Conservation (phyloP, 2,329 filamentous ascomycete species). For the Dactylellina sp. region DNA sequence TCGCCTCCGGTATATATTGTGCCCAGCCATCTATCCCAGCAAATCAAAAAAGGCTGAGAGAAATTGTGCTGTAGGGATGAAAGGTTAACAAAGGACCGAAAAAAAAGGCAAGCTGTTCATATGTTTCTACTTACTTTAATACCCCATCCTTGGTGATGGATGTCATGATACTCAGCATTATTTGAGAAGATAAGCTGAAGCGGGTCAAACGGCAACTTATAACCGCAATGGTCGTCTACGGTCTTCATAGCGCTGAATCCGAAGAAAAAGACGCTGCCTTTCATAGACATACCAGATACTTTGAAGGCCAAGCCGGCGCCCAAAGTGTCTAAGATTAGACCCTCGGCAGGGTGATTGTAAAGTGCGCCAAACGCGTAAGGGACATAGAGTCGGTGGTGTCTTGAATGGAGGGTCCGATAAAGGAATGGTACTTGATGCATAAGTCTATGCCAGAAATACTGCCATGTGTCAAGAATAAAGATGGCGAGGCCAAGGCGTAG, state of each 20-base stretch:
- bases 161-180: slow-evolving; percentile 96
- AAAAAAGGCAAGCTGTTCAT: slow-evolving; percentile 1
- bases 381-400: slow-evolving; percentile 96
- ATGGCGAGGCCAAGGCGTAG: slow-evolving; percentile 82
- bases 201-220: slow-evolving; percentile 93
- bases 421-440: slow-evolving; percentile 99
- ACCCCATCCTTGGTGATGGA: slow-evolving; percentile 98
- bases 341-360: slow-evolving; percentile 96
- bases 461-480: slow-evolving; percentile 90
- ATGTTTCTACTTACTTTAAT: slow-evolving; percentile 76
- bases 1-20: slow-evolving; percentile 81
- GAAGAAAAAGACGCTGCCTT: slow-evolving; percentile 91
- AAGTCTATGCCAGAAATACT: slow-evolving; percentile 93
- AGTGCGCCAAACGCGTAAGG: slow-evolving; percentile 96
- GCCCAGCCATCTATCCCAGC: slow-evolving; percentile 86
- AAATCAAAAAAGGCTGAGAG: slow-evolving; percentile 91
- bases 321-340: slow-evolving; percentile 90
- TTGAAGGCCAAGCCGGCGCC: slow-evolving; percentile 88
- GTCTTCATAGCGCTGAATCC: slow-evolving; percentile 92
- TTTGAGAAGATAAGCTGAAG: slow-evolving; percentile 92
- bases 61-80: slow-evolving; percentile 74
- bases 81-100: slow-evolving; percentile 34
- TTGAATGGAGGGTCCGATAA: slow-evolving; percentile 92
- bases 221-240: slow-evolving; percentile 97
- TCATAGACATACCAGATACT: slow-evolving; percentile 80